Base-by-base conservation (phyloP, 2,329 filamentous ascomycete species). In the Mycogone perniciosa region DNA sequence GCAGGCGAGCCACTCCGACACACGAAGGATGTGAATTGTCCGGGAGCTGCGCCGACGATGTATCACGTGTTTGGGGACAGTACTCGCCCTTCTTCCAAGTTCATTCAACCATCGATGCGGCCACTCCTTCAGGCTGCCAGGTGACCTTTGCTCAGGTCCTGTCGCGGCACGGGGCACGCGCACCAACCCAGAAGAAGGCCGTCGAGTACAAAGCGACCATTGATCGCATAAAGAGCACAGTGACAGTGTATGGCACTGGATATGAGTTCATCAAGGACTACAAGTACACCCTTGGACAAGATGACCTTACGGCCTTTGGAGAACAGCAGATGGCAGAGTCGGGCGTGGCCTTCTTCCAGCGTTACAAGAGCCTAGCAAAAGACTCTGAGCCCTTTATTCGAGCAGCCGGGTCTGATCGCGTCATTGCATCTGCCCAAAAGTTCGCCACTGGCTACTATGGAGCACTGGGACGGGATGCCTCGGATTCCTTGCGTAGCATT, bases 61-160 rank as follows among this genome's bases (percentile, higher is more conserved):
- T 85, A 41, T 81, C 82, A 1, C 85, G 82, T 57, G 77, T 75
- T 50, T 95, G 89, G 89, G 91, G 90, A 50, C 89, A 92, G 65
- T 96, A 96, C 67, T 86, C 89, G 13, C 88, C 90, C 2, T 95
- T 83, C 70, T 96, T 88, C 68, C 78, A 84, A 1, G 84, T 91
- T 0, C 77, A 83, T 6, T 89, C 86, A 1, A 73, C 80, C 3
- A 80, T 89, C 46, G 72, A 81, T 11, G 59, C 75, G 6, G 72
- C 73, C 6, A 71, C 86, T 1, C 90, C 89, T 0, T 58, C 72
- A 1, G 75, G 73, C n/a, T 96, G 91, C 69, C 71, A 79, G 9
- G 71, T 92, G 59, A 92, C 84, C 3, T 92, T 95, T 67, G 91
- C 79, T 1, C 86, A 91, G 61, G 73, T 91, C 27, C 77, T 96